These are phyloP conservation scores for Cladophialophora exuberans DNA, from an alignment of 2,329 filamentous ascomycete species.

Conservation along the genomic window DNA sequence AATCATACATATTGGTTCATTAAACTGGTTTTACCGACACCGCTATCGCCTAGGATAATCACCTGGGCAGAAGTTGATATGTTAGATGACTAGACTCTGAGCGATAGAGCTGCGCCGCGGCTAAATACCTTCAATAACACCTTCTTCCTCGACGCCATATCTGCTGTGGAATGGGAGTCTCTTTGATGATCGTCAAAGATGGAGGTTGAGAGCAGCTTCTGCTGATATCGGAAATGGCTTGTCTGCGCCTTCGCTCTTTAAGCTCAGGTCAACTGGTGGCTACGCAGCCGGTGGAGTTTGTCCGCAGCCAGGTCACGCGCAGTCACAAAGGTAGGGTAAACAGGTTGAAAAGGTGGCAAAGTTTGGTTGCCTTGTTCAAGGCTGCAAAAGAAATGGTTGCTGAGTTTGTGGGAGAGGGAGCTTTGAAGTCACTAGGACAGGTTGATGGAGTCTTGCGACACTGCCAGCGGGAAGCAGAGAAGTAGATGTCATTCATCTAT, in stretches of 20 bases:
- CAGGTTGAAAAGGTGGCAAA: neutral
- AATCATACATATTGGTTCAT: conserved; percentile 99
- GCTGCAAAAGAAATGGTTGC: neutral
- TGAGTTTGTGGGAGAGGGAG: neutral
- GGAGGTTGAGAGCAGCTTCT: neutral
- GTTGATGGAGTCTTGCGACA: conserved; percentile 3
- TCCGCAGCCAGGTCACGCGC: conserved; percentile 12
- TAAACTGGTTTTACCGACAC: conserved; percentile 98
- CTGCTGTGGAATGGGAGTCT: conserved; percentile 3
- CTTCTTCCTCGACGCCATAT: conserved; percentile 84
- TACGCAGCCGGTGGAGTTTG: neutral
- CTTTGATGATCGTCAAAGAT: neutral
- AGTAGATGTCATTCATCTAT: neutral
- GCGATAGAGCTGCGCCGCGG: conserved; percentile 27
- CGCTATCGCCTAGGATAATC: conserved; percentile 98
- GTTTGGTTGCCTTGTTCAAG: neutral
- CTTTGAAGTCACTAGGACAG: neutral
- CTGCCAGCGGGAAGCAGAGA: neutral
- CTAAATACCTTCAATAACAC: conserved; percentile 77
- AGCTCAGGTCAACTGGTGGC: conserved; percentile 4
- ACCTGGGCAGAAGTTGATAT: conserved; percentile 61
- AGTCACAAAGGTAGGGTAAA: neutral
- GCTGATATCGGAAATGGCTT: neutral
- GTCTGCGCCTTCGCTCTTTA: neutral
- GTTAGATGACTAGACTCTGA: conserved; percentile 16